Base-by-base conservation (phyloP, 768 basidiomycete species). In the Lentinula boryana region DNA sequence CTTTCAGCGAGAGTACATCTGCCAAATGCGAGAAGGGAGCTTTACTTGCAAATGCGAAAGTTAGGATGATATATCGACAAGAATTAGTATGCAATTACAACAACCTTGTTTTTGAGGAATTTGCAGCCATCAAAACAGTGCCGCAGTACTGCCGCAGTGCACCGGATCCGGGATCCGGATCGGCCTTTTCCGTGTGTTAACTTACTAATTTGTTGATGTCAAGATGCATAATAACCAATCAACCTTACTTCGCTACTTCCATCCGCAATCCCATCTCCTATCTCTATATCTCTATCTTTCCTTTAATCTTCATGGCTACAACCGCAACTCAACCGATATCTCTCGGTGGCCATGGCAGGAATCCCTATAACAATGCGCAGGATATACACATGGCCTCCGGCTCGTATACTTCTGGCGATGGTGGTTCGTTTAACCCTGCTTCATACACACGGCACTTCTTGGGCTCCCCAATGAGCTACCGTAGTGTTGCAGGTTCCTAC, bases 381-480 rank as follows among this genome's bases (percentile, higher is more conserved):
- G 72, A 74, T 64, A 58, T 70, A 59, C 54, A 63, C 44, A 80
- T 80, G 69, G 71, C 75, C 63, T 71, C 73, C 18, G 81, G 83
- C 66, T 86, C 84, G 0, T 85, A 80, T 68, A 72, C 74, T 0
- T 65, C 69, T 13, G 73, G 72, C 33, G 73, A 76, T 33, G 78
- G 76, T 59, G 75, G 77, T n/a, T 69, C 74, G 3, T 86, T 88
- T 72, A 87, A 86, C 67, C 79, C 86, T 16, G 81, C 85, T 3
- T 85, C 85, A 0, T 89, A 86, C 75, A 83, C 84, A 33, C 75
- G 85, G 36, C 81, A 86, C 65, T 85, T 88, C 68, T 76, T 90
- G 6, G 86, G 87, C 58, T 89, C 88, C 0, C 88, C 89, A 48
- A 76, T 87, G 56, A 89, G 89, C 4, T 91, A 86, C 82, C 79